Evolutionary conservation across 2,329 filamentous ascomycete species (phyloP).

Genomic region (Thielaviopsis musarum): DNA sequence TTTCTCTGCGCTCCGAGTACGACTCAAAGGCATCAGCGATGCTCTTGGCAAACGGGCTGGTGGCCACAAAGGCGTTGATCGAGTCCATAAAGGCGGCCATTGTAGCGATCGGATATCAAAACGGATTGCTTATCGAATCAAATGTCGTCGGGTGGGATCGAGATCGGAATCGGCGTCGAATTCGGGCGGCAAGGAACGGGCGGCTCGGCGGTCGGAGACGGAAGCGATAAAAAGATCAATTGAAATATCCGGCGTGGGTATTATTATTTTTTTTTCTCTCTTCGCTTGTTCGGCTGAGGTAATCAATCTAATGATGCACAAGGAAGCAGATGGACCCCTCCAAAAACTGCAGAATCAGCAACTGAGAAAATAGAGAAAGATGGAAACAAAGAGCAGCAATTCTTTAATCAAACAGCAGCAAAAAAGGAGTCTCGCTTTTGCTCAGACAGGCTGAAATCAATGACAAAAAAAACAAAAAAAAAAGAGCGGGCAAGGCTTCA

Average conservation of each 20-base stretch:
- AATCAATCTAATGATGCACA: background rate
- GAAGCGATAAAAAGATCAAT: background rate
- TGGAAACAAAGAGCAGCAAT: background rate
- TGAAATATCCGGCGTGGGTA: background rate
- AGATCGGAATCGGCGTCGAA: background rate
- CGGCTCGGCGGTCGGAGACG: background rate
- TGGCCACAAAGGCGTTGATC: slow-evolving; percentile 46
- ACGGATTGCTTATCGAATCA: too few species aligned
- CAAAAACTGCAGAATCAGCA: background rate
- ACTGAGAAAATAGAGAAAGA: background rate
- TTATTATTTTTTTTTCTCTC: background rate
- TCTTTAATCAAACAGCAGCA: background rate
- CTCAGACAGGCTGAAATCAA: background rate
- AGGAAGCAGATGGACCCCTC: background rate
- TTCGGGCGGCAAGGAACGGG: background rate
- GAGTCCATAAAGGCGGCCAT: slow-evolving; percentile 37
- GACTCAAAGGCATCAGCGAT: slow-evolving; percentile 63
- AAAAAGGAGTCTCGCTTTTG: background rate
- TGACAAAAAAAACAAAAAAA: background rate
- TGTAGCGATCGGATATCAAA: slow-evolving; percentile 14
- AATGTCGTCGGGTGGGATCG: background rate
- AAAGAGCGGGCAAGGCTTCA: background rate
- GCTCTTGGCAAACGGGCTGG: slow-evolving; percentile 54
- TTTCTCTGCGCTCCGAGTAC: slow-evolving; percentile 73
- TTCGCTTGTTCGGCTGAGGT: background rate